A percentile compares a stretch with the other conserved stretches of the same genome.
These are phyloP conservation scores for Leccinellum luteum DNA, from an alignment of 768 basidiomycete genomes.

Conservation along the genomic window DNA sequence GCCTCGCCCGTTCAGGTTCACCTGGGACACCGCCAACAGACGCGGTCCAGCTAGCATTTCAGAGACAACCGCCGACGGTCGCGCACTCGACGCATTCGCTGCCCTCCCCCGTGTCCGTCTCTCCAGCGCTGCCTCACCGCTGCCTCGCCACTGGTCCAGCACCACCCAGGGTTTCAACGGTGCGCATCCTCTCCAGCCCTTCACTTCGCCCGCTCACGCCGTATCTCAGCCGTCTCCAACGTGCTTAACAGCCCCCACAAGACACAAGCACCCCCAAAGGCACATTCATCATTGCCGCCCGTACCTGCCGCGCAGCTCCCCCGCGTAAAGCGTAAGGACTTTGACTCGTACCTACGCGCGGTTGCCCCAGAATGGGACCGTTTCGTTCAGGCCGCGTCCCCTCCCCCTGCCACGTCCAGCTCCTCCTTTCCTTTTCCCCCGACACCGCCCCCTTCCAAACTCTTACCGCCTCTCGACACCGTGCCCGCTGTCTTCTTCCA, in stretches of 20 bases:
- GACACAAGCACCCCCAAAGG: slow-evolving; percentile 81
- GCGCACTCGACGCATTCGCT: slow-evolving; percentile 53
- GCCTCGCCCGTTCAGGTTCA: slow-evolving; percentile 67
- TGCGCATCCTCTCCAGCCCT: slow-evolving; percentile 33
- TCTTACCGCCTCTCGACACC: slow-evolving; percentile 66
- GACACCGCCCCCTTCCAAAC: slow-evolving; percentile 37
- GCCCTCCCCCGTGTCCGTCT: slow-evolving; percentile 40
- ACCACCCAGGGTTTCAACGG: slow-evolving; percentile 87
- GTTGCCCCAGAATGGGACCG: slow-evolving; percentile 76
- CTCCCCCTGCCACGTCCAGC: slow-evolving; percentile 32
- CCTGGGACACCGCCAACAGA: slow-evolving; percentile 63
- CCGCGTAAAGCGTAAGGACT: slow-evolving; percentile 78
- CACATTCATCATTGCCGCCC: slow-evolving; percentile 75
- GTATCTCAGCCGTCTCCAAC: slow-evolving; percentile 80
- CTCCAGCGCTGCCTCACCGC: slow-evolving; percentile 49
- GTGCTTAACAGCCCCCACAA: slow-evolving; percentile 90
- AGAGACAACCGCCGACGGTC: slow-evolving; percentile 68
- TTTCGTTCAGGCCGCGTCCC: slow-evolving; percentile 49
- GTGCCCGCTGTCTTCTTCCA: slow-evolving; percentile 85
- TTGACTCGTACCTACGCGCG: slow-evolving; percentile 75
- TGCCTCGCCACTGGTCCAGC: slow-evolving; percentile 74
- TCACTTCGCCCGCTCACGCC: slow-evolving; percentile 2
- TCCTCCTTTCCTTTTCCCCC: slow-evolving; percentile 19
- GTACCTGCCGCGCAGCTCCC: slow-evolving; percentile 73
- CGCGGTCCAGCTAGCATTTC: slow-evolving; percentile 72